Evolutionary conservation across 2,329 filamentous ascomycete species (phyloP).

Genomic region (Exophiala alcalophila): DNA sequence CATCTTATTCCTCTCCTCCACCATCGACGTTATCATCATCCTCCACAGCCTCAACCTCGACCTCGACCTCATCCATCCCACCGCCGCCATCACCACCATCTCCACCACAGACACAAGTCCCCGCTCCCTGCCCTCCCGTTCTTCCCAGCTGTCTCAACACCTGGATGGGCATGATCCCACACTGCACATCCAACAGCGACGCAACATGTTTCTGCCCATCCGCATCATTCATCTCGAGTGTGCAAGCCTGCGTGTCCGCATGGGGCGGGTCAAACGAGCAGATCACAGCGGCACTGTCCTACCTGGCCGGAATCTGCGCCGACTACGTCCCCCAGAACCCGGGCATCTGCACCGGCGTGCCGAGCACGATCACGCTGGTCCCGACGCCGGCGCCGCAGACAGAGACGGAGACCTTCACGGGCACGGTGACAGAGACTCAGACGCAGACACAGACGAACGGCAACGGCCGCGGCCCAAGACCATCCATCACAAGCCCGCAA

Average conservation of each 20-base stretch:
- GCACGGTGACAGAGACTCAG: constrained; percentile 45
- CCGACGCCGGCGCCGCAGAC: constrained; percentile 49
- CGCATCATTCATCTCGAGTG: constrained; percentile 68
- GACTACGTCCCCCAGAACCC: constrained; percentile 63
- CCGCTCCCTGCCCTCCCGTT: constrained; percentile 58
- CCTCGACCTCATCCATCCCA: constrained; percentile 23
- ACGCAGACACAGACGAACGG: constrained; percentile 31
- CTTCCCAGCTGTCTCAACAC: constrained; percentile 90
- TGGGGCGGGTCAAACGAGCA: constrained; percentile 66
- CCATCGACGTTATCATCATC: constrained; percentile 1
- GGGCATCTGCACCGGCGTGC: constrained; percentile 74
- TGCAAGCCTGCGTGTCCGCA: constrained; percentile 77
- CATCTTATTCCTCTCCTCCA: background rate
- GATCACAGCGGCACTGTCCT: constrained; percentile 69
- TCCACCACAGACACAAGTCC: constrained; percentile 8
- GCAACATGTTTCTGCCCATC: constrained; percentile 82
- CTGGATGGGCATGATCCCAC: constrained; percentile 66
- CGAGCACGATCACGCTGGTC: constrained; percentile 56
- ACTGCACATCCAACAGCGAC: constrained; percentile 83
- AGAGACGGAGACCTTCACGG: constrained; percentile 8
- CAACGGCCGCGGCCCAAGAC: constrained; percentile 20
- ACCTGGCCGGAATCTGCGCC: constrained; percentile 90
- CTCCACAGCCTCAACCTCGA: constrained; percentile 31
- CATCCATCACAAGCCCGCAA: constrained; percentile 7
- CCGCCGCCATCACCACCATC: background rate